Percentiles rank a stretch among this genome's conserved stretches.
phyloP scores from a whole-genome alignment of 2,329 filamentous ascomycete genomes.

The Rhytidhysteron rufulum region DNA sequence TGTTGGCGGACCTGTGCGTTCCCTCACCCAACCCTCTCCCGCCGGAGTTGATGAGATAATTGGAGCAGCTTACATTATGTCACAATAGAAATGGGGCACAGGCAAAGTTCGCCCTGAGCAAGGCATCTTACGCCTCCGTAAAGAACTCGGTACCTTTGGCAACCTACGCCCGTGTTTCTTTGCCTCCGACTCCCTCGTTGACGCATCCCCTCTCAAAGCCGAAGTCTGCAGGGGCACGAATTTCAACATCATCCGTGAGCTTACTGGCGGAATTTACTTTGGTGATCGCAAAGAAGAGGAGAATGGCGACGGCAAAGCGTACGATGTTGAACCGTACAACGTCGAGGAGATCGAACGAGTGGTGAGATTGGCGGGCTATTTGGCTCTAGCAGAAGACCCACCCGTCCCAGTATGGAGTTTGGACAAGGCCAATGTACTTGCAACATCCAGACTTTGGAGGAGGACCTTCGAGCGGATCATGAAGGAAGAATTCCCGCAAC shows the following conservation, averaged over 20 bases:
- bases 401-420: constrained; percentile 78
- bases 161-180: constrained; percentile 97
- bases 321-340: constrained; percentile 85
- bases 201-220: constrained; percentile 81
- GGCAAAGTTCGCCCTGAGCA: constrained; percentile 86
- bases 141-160: constrained; percentile 89
- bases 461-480: constrained; percentile 83
- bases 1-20: constrained; percentile 80
- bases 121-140: constrained; percentile 84
- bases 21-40: constrained; percentile 1
- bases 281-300: constrained; percentile 80
- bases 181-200: constrained; percentile 78
- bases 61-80: too few relatives aligned
- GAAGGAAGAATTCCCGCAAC: constrained; percentile 80
- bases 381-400: constrained; percentile 73
- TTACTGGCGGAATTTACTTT: constrained; percentile 94
- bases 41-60: too few relatives aligned
- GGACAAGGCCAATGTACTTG: constrained; percentile 96
- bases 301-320: constrained; percentile 63
- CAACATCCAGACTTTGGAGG: constrained; percentile 84
- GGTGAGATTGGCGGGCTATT: constrained; percentile 72
- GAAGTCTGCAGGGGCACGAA: constrained; percentile 82
- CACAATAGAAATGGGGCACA: constrained; percentile 81
- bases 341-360: constrained; percentile 84
- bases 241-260: constrained; percentile 87